Percentiles rank a stretch among this genome's conserved stretches.
These are phyloP conservation scores for Cryptococcus wingfieldii DNA, from an alignment of 1,284 basidiomycete species.

Conservation along the genomic window DNA sequence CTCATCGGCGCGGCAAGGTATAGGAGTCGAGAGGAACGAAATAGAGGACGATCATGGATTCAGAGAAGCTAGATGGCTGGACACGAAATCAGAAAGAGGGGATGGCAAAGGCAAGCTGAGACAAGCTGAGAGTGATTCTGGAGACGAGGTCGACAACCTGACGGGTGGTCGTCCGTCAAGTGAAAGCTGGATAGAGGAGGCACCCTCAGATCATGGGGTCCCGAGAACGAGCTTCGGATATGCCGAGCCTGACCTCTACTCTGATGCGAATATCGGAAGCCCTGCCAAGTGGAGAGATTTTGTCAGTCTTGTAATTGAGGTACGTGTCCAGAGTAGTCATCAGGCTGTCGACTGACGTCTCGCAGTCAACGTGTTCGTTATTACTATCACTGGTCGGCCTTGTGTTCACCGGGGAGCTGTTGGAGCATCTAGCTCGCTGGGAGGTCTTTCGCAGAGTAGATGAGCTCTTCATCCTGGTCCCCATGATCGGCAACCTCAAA, in stretches of 20 bases:
- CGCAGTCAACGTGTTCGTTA: conserved; percentile 50
- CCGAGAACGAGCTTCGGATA: not conserved
- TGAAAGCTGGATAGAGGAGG: not conserved
- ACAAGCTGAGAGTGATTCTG: not conserved
- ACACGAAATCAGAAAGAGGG: not conserved
- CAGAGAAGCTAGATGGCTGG: conserved; percentile 1
- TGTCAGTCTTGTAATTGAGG: conserved; percentile 22
- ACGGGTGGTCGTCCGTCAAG: not conserved
- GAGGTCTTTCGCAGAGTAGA: conserved; percentile 81
- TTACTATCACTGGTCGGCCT: conserved; percentile 53
- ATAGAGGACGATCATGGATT: conserved; percentile 5
- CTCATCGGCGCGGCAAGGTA: conserved; percentile 16
- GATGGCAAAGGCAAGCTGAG: conserved; percentile 3
- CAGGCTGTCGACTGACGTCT: not conserved
- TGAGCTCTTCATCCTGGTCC: conserved; percentile 94
- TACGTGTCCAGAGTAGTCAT: not conserved
- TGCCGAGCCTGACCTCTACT: not conserved
- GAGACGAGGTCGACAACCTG: not conserved
- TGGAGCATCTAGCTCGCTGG: conserved; percentile 85
- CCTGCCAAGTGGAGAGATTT: conserved; percentile 24
- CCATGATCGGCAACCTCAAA: conserved; percentile 90
- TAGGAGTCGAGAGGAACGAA: conserved; percentile 13
- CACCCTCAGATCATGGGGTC: not conserved
- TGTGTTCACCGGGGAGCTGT: conserved; percentile 80
- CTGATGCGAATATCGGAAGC: not conserved